Conservation (phyloP, 139 green algal species). For the Tetraselmis chui region DNA sequence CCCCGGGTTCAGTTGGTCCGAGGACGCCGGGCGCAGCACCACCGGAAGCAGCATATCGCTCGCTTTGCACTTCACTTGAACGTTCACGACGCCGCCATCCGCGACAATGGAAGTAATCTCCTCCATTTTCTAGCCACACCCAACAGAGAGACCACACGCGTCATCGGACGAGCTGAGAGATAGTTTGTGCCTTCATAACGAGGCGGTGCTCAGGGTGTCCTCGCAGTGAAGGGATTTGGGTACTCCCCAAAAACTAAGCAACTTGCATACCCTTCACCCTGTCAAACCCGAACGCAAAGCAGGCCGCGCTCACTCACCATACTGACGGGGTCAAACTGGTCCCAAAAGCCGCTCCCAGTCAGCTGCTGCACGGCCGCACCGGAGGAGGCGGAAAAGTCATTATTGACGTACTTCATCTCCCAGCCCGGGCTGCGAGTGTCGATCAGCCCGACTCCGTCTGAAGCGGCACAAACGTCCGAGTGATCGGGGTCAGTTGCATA, state of each 20-base stretch:
- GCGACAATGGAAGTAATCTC: neutral
- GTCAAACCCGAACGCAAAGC: too few species aligned
- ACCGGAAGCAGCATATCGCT: neutral
- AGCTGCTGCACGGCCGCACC: neutral
- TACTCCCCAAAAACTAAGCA: too few species aligned
- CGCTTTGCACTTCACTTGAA: neutral
- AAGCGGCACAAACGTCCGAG: neutral
- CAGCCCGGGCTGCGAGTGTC: neutral
- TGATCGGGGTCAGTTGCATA: neutral
- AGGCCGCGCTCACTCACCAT: too few species aligned
- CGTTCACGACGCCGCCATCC: neutral
- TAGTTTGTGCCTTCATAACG: too few species aligned
- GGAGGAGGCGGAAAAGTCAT: neutral
- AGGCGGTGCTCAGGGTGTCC: too few species aligned
- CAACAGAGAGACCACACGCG: too few species aligned
- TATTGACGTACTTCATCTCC: neutral
- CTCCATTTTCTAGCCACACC: constrained; percentile 7
- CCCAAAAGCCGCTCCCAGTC: neutral
- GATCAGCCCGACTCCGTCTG: neutral
- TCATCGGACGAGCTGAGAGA: too few species aligned
- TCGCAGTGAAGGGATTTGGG: too few species aligned
- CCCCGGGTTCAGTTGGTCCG: constrained; percentile 15
- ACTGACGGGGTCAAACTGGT: neutral
- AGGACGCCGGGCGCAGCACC: constrained; percentile 18
- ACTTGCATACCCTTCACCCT: too few species aligned